These are phyloP conservation scores for Polyplosphaeria fusca DNA, from an alignment of 495 filamentous ascomycete genomes.

Conservation along the genomic window DNA sequence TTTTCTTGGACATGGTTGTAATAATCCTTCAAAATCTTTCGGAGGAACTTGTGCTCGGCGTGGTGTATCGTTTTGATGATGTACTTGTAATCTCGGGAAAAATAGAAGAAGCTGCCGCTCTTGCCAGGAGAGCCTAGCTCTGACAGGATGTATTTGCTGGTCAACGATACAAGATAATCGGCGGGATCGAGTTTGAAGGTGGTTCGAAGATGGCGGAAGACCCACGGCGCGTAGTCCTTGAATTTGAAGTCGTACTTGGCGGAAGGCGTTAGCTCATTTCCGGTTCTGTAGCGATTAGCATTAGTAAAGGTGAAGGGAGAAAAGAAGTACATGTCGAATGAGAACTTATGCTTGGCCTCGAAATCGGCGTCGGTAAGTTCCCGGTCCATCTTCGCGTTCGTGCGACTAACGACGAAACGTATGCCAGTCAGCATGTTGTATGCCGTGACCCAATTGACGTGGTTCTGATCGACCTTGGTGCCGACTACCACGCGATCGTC, in stretches of 20 bases:
- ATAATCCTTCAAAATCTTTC: conserved; percentile 89
- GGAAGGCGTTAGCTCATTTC: conserved; percentile 94
- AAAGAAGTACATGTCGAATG: conserved; percentile 82
- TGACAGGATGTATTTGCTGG: conserved; percentile 97
- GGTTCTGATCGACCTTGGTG: conserved; percentile 95
- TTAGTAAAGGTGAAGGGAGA: neutral
- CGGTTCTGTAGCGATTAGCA: conserved; percentile 56
- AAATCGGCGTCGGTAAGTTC: conserved; percentile 88
- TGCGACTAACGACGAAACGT: conserved; percentile 90
- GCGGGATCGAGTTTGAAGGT: conserved; percentile 92
- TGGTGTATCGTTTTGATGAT: conserved; percentile 99
- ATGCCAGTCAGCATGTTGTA: conserved; percentile 99
- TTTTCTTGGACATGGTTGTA: conserved; percentile 90
- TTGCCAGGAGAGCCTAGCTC: conserved; percentile 97
- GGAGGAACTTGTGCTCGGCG: conserved; percentile 88
- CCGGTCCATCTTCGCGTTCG: conserved; percentile 94
- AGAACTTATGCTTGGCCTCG: conserved; percentile 89
- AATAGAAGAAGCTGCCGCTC: conserved; percentile 99
- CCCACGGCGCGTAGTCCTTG: conserved; percentile 99
- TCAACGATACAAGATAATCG: conserved; percentile 97
- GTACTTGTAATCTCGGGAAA: conserved; percentile 99
- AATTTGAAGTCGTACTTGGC: conserved; percentile 99
- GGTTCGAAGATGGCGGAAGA: conserved; percentile 87
- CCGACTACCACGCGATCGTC: conserved; percentile 92
- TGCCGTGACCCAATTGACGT: conserved; percentile 95